These are phyloP conservation scores for California macrophylla DNA, from an alignment of 441 rosid species.

Conservation along the genomic window DNA sequence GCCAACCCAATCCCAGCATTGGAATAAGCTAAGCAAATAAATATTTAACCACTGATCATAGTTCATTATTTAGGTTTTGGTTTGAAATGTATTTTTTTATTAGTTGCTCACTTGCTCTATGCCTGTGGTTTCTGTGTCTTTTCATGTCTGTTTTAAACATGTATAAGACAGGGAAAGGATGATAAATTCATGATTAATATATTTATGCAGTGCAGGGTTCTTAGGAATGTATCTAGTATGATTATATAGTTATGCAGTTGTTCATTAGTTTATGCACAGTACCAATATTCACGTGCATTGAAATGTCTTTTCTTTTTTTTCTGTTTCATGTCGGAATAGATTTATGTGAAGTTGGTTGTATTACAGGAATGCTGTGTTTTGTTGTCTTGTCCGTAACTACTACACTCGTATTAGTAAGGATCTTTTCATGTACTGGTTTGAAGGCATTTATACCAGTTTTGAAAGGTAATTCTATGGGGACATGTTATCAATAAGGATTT, in stretches of 20 bases:
- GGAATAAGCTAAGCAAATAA: too few species aligned
- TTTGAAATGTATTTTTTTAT: background rate
- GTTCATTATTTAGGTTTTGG: background rate
- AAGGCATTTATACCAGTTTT: constrained; percentile 62
- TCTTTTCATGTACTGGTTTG: constrained; percentile 68
- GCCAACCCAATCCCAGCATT: too few species aligned
- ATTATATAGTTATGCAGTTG: background rate
- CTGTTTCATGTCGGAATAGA: background rate
- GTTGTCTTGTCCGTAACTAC: constrained; percentile 51
- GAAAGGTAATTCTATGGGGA: constrained; percentile 47
- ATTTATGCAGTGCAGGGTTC: background rate
- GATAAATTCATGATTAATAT: background rate
- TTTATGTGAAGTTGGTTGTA: constrained; percentile 9
- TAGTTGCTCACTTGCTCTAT: background rate
- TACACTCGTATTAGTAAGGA: constrained; percentile 48
- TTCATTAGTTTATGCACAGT: background rate
- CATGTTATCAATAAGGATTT: background rate
- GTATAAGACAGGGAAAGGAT: background rate
- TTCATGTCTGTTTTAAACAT: background rate
- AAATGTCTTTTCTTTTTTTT: background rate
- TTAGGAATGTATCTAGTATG: constrained; percentile 2
- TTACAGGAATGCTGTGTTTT: constrained; percentile 77
- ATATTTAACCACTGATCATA: background rate
- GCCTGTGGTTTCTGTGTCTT: background rate
- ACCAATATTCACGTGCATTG: background rate